Evolutionary conservation across 176 grass and related monocot genomes (phyloP).

Genomic region (Cymbopogon citratus): DNA sequence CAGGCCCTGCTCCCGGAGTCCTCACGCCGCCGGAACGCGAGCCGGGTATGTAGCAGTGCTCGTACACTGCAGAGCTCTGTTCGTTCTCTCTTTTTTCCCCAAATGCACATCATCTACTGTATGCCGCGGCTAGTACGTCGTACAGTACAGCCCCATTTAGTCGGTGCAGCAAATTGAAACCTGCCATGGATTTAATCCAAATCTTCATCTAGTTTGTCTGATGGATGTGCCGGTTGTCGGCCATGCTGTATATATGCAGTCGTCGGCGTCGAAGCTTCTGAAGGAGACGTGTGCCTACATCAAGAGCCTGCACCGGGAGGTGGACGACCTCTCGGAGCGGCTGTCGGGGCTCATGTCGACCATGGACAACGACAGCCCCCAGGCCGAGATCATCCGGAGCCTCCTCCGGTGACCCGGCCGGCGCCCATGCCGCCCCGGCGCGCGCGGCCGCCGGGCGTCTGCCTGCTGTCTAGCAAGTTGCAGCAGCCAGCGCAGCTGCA

Average conservation of each 20-base stretch:
- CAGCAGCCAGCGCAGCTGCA: too few relatives aligned
- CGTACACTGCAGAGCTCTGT: neutral
- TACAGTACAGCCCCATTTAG: neutral
- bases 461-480: neutral
- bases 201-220: neutral
- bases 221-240: neutral
- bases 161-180: neutral
- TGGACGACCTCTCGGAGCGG: constrained; percentile 67
- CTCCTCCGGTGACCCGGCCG: constrained; percentile 46
- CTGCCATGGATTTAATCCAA: neutral
- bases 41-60: constrained; percentile 44
- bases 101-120: neutral
- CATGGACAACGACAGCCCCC: constrained; percentile 64
- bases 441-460: neutral
- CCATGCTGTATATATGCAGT: constrained; percentile 28
- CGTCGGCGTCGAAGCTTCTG: constrained; percentile 77
- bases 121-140: neutral
- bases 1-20: constrained; percentile 77
- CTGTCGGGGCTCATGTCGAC: constrained; percentile 72
- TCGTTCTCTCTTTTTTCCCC: neutral
- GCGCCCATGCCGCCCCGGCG: neutral
- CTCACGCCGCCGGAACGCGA: constrained; percentile 49
- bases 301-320: constrained; percentile 81
- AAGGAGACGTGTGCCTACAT: constrained; percentile 95
- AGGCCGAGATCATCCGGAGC: constrained; percentile 81